Conservation (phyloP, 306 rosid genomes). For the Cicer chorassanicum region DNA sequence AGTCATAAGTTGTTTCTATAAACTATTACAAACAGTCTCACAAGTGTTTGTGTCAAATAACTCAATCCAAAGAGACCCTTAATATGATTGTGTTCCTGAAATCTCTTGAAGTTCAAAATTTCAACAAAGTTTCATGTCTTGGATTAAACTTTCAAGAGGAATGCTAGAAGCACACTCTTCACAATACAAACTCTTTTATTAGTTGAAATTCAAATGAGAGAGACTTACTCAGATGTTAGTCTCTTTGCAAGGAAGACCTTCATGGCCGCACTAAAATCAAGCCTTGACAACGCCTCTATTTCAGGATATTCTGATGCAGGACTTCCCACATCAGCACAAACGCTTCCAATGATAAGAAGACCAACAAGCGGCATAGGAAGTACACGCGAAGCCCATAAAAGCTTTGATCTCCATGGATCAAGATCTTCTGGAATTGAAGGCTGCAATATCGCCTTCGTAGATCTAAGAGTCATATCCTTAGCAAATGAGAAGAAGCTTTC, state of each 20-base stretch:
- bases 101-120: slow-evolving; percentile 3
- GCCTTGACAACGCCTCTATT: slow-evolving; percentile 90
- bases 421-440: slow-evolving; percentile 71
- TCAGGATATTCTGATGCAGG: slow-evolving; percentile 83
- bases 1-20: too few species aligned
- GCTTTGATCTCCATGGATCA: slow-evolving; percentile 88
- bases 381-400: slow-evolving; percentile 90
- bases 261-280: slow-evolving; percentile 91
- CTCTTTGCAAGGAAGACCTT: slow-evolving; percentile 90
- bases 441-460: slow-evolving; percentile 81
- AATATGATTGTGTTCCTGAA: slow-evolving; percentile 22
- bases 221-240: slow-evolving; percentile 76
- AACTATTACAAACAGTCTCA: too few species aligned
- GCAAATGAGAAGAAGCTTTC: slow-evolving; percentile 95
- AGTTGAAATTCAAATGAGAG: not conserved
- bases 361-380: slow-evolving; percentile 99
- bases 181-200: not conserved
- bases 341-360: slow-evolving; percentile 74
- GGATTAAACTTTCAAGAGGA: slow-evolving; percentile 9
- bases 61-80: too few species aligned
- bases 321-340: slow-evolving; percentile 75
- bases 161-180: not conserved
- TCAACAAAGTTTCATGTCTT: slow-evolving; percentile 23
- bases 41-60: too few species aligned
- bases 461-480: slow-evolving; percentile 81